Evolutionary conservation across 1,139 yeast genomes (phyloP), one percentile per base, ranked within the genome.

Genomic region (Nematodospora anomalae): DNA sequence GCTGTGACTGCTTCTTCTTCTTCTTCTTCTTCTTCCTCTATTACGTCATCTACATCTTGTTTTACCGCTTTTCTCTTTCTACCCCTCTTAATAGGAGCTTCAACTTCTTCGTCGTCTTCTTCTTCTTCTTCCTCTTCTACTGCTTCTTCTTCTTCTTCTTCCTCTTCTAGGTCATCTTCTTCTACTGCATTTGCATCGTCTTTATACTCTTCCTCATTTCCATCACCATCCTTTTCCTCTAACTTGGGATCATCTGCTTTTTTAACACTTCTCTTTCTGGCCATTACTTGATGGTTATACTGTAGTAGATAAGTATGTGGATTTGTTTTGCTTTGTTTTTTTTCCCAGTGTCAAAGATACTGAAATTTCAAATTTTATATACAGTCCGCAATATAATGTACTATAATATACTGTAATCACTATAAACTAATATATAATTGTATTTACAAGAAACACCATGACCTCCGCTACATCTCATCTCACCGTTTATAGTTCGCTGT

Each of bases 81-180:
- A 44, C 21, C 40, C 40, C 23, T 40, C 41, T 30, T 52, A 6
- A 45, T 47, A 2, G 44, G 53, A 9, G 43, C 49, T 8, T 43
- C 53, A 2, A 33, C 60, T 8, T 47, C 59, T 4, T 46, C 58
- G 4, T 41, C 51, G 16, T 30, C 38, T 15, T 46, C 47, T 39
- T 47, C 55, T 14, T 32, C 40, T 10, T 44, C 55, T 6, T 41
- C 58, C 2, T 43, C 34, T 3, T 30, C 41, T n/a, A 26, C 55
- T 7, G 46, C 58, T 9, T 43, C 62, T 9, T 56, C 64, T 8
- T 54, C 60, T 6, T 43, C 57, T 10, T 47, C 52, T 6, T 57
- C 62, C 4, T 57, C 53, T 27, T 48, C 58, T 13, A 41, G 54
- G 5, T 37, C 55, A 6, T 43, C 58, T n/a, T 43, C 63, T 8